Conservation (phyloP, 208 protist species). For the Angomonas desouzai region DNA sequence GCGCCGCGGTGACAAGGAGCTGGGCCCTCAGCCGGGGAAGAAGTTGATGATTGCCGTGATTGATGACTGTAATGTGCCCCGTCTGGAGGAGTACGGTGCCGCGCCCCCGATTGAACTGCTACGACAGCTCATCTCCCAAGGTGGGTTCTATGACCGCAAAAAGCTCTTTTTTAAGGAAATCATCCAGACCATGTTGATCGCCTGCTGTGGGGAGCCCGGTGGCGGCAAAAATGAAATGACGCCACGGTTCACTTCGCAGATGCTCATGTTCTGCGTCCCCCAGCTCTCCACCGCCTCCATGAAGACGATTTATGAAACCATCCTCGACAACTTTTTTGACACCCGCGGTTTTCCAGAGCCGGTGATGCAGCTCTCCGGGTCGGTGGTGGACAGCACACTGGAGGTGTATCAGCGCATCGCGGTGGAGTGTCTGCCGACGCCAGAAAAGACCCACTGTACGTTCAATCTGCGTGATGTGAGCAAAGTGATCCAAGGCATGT, state of each 20-base stretch:
- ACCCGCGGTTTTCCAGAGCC: constrained; percentile 34
- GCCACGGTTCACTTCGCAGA: constrained; percentile 84
- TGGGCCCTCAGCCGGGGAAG: constrained; percentile 83
- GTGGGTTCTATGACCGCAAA: constrained; percentile 90
- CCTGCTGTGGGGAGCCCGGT: constrained; percentile 92
- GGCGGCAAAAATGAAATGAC: constrained; percentile 94
- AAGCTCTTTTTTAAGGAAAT: constrained; percentile 91
- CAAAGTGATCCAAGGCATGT: constrained; percentile 95
- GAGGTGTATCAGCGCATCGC: constrained; percentile 92
- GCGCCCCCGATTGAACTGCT: constrained; percentile 94
- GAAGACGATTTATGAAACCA: constrained; percentile 92
- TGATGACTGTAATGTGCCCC: constrained; percentile 95
- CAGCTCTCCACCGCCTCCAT: constrained; percentile 86
- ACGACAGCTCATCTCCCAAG: constrained; percentile 90
- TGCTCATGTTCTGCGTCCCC: constrained; percentile 90
- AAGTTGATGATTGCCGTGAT: constrained; percentile 87
- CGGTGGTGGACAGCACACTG: constrained; percentile 90
- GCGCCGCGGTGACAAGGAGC: constrained; percentile 75
- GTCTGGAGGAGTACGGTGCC: constrained; percentile 92
- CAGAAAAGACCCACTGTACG: constrained; percentile 97
- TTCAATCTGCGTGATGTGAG: constrained; percentile 98
- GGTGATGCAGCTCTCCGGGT: constrained; percentile 36
- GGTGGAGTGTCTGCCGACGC: constrained; percentile 94
- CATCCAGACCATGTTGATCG: constrained; percentile 83
- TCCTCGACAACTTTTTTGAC: constrained; percentile 85